Evolutionary conservation across 2,329 filamentous ascomycete species (phyloP).

Genomic region (Achaetomium macrosporum): DNA sequence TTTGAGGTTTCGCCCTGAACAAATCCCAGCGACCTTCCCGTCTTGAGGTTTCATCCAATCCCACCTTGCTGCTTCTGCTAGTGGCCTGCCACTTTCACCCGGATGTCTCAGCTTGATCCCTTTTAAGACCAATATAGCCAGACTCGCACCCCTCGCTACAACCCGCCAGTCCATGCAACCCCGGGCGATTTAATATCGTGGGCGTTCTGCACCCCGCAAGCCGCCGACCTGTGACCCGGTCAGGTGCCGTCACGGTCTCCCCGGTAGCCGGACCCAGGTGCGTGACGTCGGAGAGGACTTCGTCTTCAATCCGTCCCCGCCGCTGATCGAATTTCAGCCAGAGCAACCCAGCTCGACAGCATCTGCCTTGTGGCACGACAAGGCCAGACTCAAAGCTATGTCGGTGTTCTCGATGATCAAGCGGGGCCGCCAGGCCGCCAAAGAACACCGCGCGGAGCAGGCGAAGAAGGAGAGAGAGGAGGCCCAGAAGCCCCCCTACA

Average conservation of each 20-base stretch:
- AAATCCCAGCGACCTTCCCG: neutral
- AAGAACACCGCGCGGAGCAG: slow-evolving; percentile 46
- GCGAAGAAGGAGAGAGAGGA: slow-evolving; percentile 43
- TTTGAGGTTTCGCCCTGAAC: neutral
- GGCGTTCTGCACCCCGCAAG: slow-evolving; percentile 7
- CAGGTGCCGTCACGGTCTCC: slow-evolving; percentile 4
- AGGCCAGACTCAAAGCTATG: slow-evolving; percentile 34
- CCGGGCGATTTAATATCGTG: slow-evolving; percentile 13
- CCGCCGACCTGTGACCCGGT: neutral
- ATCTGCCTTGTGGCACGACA: neutral
- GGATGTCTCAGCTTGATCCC: slow-evolving; percentile 6
- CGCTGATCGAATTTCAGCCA: neutral
- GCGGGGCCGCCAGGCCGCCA: slow-evolving; percentile 48
- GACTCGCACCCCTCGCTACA: slow-evolving; percentile 10
- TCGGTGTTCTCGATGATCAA: slow-evolving; percentile 52
- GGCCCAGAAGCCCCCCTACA: slow-evolving; percentile 43
- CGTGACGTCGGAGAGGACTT: slow-evolving; percentile 9
- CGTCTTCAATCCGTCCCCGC: neutral
- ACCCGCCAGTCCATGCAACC: slow-evolving; percentile 14
- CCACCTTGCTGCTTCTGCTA: neutral
- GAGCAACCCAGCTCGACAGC: neutral
- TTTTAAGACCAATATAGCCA: neutral
- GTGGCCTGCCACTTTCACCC: neutral
- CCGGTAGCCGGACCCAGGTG: neutral
- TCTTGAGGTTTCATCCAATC: neutral